Conservation (phyloP, 108 stramenopile genomes). For the Nannochloropsis salina region DNA sequence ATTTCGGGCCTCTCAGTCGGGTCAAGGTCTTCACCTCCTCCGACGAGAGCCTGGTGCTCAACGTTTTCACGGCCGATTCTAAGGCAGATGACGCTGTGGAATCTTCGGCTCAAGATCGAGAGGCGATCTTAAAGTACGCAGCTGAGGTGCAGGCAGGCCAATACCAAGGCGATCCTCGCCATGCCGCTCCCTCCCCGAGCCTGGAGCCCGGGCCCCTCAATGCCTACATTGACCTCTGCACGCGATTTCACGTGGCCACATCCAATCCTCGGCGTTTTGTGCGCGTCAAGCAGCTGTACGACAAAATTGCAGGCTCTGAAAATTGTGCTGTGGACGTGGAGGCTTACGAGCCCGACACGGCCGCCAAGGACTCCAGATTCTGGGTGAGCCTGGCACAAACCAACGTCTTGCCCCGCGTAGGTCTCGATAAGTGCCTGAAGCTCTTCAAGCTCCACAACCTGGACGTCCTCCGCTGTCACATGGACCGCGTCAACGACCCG, state of each 20-base stretch:
- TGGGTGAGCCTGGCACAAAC: constrained; percentile 33
- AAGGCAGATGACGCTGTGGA: neutral
- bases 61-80: constrained; percentile 71
- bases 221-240: neutral
- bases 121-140: constrained; percentile 65
- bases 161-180: constrained; percentile 18
- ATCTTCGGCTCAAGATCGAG: constrained; percentile 36
- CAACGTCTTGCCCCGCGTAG: constrained; percentile 45
- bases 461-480: constrained; percentile 76
- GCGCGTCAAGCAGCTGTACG: constrained; percentile 62
- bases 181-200: constrained; percentile 22
- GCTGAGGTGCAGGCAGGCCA: constrained; percentile 61
- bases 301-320: constrained; percentile 73
- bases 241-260: constrained; percentile 2
- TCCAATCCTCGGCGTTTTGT: constrained; percentile 53
- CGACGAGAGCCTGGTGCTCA: constrained; percentile 75
- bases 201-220: constrained; percentile 4
- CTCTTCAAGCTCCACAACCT: constrained; percentile 71
- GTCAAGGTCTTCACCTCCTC: constrained; percentile 79
- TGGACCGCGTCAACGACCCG: constrained; percentile 80
- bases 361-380: neutral
- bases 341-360: constrained; percentile 24
- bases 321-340: constrained; percentile 67
- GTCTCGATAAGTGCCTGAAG: constrained; percentile 53
- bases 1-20: constrained; percentile 35